Evolutionary conservation across 2,329 filamentous ascomycete genomes (phyloP), one percentile per base, ranked within the genome.

Genomic region (Colletotrichum sp.): DNA sequence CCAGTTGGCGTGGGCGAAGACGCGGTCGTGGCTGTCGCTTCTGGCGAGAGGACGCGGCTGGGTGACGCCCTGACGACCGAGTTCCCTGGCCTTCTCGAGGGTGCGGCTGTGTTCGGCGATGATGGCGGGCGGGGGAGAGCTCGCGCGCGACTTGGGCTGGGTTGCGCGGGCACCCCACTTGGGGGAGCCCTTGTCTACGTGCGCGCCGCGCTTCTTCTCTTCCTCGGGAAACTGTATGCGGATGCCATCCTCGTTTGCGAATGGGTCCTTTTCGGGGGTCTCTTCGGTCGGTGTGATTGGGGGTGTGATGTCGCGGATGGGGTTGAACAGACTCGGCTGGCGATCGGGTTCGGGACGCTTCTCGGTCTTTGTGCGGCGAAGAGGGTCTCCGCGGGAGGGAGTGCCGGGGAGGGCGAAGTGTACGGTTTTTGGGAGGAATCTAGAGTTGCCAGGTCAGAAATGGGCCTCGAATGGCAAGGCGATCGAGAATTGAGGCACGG

Each of bases 341-440:
- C 83, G 81, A 49, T 86, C 82, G 60, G 82, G 76, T 26, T 74
- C 65, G 36, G 71, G 71, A 8, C 71, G 75, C 24, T 76, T 76
- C n/a, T 62, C 71, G 21, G 65, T 65, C 76, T 78, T 81, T 72
- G 68, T 67, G 36, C 74, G 78, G 81, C 79, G 71, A 78, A 80
- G 76, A 80, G 75, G 39, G 81, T 77, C 78, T 76, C 82, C 82
- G 77, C 82, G 86, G 74, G 84, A 86, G 68, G 88, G 87, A 36
- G 88, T 89, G 52, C 89, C 89, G 13, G 92, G 91, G 72, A 95
- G 89, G 80, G 93, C 93, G 84, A 99, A 99, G 84, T 98, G 93
- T 81, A 98, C 90, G 55, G 96, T 99, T 84, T 98, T 96, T 39
- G 96, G 96, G 44, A 98, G 91, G 83, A 98, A 98, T 73, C 96